phyloP scores from a whole-genome alignment of 140 eudicot species.

The Oenanthe javanica region DNA sequence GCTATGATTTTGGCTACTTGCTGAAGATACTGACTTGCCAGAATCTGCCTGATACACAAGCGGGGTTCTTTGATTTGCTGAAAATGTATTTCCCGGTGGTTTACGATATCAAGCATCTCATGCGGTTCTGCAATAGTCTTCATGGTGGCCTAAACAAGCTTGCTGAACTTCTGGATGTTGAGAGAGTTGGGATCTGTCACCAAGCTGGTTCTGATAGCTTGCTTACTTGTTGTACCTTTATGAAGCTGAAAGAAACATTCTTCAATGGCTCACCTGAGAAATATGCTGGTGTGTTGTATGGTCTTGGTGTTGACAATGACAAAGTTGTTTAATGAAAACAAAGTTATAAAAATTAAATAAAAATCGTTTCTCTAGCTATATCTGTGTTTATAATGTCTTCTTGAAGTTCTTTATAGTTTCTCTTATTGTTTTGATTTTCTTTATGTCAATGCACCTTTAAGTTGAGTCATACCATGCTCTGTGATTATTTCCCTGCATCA shows the following conservation, averaged over 20 bases:
- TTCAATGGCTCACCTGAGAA: slow-evolving; percentile 4
- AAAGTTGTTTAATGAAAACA: background rate
- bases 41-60: slow-evolving; percentile 5
- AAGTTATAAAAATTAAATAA: background rate
- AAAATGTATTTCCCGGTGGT: slow-evolving; percentile 6
- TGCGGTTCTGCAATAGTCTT: slow-evolving; percentile 12
- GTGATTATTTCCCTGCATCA: no score
- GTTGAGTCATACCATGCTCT: no score
- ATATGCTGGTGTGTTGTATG: slow-evolving; percentile 12
- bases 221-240: slow-evolving; percentile 8
- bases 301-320: slow-evolving; percentile 10
- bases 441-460: background rate
- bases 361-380: background rate
- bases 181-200: slow-evolving; percentile 7
- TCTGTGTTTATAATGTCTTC: background rate
- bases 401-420: background rate
- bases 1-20: slow-evolving; percentile 9
- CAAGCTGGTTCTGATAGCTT: slow-evolving; percentile 14
- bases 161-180: slow-evolving; percentile 4
- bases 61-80: slow-evolving; percentile 10
- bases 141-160: slow-evolving; percentile 12
- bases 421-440: background rate
- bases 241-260: slow-evolving; percentile 1
- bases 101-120: slow-evolving; percentile 10
- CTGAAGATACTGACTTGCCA: slow-evolving; percentile 5